A percentile compares a stretch with the other conserved stretches of the same genome.
Evolutionary conservation across 2,329 filamentous ascomycete species (phyloP).

Genomic region (Graphilbum ipis-grandicollis): DNA sequence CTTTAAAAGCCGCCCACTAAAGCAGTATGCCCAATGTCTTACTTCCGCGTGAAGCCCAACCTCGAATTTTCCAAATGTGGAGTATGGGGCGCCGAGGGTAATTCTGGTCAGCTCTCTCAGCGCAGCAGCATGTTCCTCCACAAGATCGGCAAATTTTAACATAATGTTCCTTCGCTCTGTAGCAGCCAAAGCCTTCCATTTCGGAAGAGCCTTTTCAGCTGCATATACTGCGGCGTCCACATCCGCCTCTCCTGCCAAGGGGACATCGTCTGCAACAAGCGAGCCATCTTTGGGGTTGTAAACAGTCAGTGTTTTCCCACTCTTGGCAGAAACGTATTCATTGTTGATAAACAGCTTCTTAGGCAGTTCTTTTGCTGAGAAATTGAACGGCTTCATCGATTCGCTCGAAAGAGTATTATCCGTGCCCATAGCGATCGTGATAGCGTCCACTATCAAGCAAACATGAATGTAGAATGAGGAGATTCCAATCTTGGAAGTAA

Average conservation of each 20-base stretch:
- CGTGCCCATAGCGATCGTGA: no score
- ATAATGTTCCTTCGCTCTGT: constrained; percentile 39
- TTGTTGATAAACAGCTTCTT: constrained; percentile 22
- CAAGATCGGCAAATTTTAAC: constrained; percentile 24
- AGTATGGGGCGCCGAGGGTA: constrained; percentile 15
- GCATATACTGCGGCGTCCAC: constrained; percentile 57
- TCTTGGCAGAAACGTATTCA: constrained; percentile 20
- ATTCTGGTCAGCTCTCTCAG: constrained; percentile 23
- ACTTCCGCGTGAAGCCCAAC: no score
- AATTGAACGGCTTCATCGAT: no score
- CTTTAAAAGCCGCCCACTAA: no score
- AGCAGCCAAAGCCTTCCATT: constrained; percentile 63
- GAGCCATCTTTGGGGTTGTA: constrained; percentile 30
- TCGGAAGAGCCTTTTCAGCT: constrained; percentile 52
- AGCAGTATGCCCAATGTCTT: no score
- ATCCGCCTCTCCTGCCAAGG: constrained; percentile 25
- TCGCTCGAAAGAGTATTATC: no score
- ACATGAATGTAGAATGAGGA: no score
- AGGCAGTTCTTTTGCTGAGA: constrained; percentile 17
- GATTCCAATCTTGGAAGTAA: no score
- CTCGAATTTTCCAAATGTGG: no score
- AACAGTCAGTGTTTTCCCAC: constrained; percentile 26
- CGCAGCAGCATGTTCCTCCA: constrained; percentile 18
- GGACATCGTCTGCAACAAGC: constrained; percentile 29
- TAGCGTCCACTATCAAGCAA: no score